Base-by-base conservation (phyloP, 139 green algal genomes). In the Trebouxia sp. region DNA sequence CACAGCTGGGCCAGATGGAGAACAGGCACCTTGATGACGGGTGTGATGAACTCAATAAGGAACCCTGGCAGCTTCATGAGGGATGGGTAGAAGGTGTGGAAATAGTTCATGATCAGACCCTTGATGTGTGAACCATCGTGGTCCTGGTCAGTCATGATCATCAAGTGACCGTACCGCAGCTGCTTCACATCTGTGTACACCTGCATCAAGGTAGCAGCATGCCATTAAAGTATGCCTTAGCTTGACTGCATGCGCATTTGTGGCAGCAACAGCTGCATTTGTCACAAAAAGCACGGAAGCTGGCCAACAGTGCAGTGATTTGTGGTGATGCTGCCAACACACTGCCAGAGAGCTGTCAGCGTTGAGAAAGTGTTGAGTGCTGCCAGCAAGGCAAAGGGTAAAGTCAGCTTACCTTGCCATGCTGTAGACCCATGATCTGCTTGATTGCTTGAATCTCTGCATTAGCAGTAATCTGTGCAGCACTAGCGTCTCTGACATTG, bases 61-160 rank as follows among this genome's bases (percentile, higher is more conserved):
- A 99, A 99, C 69, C 92, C 92, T 5, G 94, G 93, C 51, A 98
- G 48, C 85, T 91, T 94, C 26, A 99, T 90, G 65, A 99, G 90
- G 10, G 92, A 95, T 35, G 97, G 97, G 89, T 97, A 99, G 90
- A 98, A 98, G 78, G 90, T 88, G 89, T 99, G 96, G 56, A 99
- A 84, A 89, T 98, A 99, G 91, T 99, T 99, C 93, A 99, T 99
- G 87, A 99, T 97, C 12, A 99, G 94, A 43, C 97, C 97, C 89
- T 99, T 99, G 91, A 99, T 99, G 91, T 99, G 97, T 5, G 89
- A 97, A 58, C 97, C 97, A 84, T 99, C 97, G 75, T 99, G 95
- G 82, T 99, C 97, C 92, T 99, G 96, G 84, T 99, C 97, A 0
- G 97, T 99, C 97, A 99, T 99, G 85, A 99, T 99, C 97, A 99